A percentile compares a stretch with the other conserved stretches of the same genome.
Conservation (phyloP, 1,139 yeast species). For the Scheffersomyces insectosa region DNA sequence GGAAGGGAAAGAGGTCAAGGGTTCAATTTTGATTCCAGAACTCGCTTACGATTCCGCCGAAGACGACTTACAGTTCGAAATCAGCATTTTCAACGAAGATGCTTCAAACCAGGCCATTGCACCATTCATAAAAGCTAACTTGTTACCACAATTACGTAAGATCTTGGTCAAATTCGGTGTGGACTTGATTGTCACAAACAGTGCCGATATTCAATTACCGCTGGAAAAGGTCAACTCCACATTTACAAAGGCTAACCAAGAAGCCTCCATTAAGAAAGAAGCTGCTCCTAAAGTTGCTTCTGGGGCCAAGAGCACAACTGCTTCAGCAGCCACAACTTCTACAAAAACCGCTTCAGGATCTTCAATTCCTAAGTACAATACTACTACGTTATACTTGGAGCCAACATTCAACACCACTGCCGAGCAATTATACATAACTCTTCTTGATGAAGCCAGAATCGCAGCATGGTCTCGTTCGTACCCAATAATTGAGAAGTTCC, state of each 20-base stretch:
- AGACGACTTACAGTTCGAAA: constrained; percentile 82
- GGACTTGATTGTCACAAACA: constrained; percentile 74
- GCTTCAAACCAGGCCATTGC: constrained; percentile 53
- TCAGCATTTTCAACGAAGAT: constrained; percentile 64
- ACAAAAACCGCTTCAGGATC: constrained; percentile 7
- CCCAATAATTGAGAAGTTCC: constrained; percentile 53
- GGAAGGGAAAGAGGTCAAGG: constrained; percentile 41
- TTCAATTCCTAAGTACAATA: constrained; percentile 64
- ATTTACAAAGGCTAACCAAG: constrained; percentile 67
- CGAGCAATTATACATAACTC: constrained; percentile 74
- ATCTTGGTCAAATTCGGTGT: constrained; percentile 66
- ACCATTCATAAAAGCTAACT: constrained; percentile 52
- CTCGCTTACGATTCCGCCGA: constrained; percentile 90
- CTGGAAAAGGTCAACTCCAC: constrained; percentile 66
- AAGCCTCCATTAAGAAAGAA: constrained; percentile 8
- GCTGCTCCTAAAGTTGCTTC: constrained; percentile 13
- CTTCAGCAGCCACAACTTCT: neutral
- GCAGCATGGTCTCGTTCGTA: constrained; percentile 88
- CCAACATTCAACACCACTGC: constrained; percentile 87
- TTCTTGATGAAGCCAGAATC: constrained; percentile 73
- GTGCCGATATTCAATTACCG: constrained; percentile 80
- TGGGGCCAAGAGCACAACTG: constrained; percentile 7
- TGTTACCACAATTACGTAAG: constrained; percentile 70
- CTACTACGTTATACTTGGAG: constrained; percentile 75
- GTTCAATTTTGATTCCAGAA: constrained; percentile 84